Evolutionary conservation across 495 filamentous ascomycete species (phyloP), one percentile per base, ranked within the genome.

Genomic region (Mycothermus thermophilus): DNA sequence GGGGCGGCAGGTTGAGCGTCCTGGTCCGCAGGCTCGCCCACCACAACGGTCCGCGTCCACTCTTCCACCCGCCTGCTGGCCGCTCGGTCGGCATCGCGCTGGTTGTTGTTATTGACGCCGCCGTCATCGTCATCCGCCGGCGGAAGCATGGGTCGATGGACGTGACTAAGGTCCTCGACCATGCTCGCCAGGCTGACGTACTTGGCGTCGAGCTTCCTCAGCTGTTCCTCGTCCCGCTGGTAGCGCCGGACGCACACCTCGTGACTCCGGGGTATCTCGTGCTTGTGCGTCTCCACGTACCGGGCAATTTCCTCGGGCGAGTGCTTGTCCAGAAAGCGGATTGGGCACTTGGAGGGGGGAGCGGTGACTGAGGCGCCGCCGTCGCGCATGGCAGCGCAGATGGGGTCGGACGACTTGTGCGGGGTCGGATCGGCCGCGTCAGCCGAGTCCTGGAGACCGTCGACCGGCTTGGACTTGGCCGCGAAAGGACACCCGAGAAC

Each of bases 221-320:
- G 83, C 40, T 81, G 79, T 40, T 79, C 70, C 18, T 80, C 74
- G 49, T 87, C 86, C 50, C 69, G 72, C 52, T 93, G 84, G 54
- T 86, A 92, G 25, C 86, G 72, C 42, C 77, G 73, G 35, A 94
- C 80, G 51, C 86, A 94, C 13, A 93, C 74, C 40, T 86, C 83
- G 56, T 94, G 86, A 46, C 83, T 90, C 38, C 86, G 67, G 3
- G 86, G 86, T 18, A 94, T 72, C 44, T 93, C 81, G 47, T 94
- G 85, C 52, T 93, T 93, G 60, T 94, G 86, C 15, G 72, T 79
- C 52, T 93, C 81, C 35, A 94, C 79, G 48, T 93, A 94, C 40
- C 75, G 66, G 11, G 85, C 86, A 30, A 94, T 75, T 54, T 94
- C 86, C 62, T 92, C 83, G 1, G 86, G 84, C 1, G 82, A 82